Percentiles rank a stretch among this genome's conserved stretches.
These are phyloP conservation scores for Juglanconis sp. DNA, from an alignment of 2,329 filamentous ascomycete genomes.

Conservation along the genomic window DNA sequence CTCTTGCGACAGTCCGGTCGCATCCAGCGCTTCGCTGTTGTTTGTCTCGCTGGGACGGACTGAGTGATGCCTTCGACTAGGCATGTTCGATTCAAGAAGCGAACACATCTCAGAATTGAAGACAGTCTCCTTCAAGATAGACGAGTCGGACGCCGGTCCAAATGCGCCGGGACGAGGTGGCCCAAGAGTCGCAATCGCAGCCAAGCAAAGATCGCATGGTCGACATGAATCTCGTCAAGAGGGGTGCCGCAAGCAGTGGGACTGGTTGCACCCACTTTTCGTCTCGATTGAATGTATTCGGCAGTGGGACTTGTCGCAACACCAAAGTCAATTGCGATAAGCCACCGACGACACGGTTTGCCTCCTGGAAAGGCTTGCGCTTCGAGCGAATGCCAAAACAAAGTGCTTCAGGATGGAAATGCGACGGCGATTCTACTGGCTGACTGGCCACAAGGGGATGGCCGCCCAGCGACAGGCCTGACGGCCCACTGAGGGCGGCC, in stretches of 20 bases:
- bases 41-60: not conserved
- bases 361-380: not conserved
- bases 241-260: slow-evolving; percentile 7
- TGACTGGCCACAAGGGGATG: slow-evolving; percentile 2
- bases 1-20: slow-evolving; percentile 10
- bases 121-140: not conserved
- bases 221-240: slow-evolving; percentile 7
- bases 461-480: not conserved
- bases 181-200: not conserved
- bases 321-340: not conserved
- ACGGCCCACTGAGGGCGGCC: not conserved
- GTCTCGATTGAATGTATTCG: slow-evolving; percentile 4
- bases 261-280: slow-evolving; percentile 5
- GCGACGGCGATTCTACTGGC: slow-evolving; percentile 25
- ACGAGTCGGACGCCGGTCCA: too few relatives aligned
- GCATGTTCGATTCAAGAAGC: not conserved
- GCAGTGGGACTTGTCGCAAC: not conserved
- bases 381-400: slow-evolving; percentile 22
- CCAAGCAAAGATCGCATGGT: slow-evolving; percentile 1
- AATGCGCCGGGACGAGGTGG: not conserved
- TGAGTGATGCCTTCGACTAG: too few relatives aligned
- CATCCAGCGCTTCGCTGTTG: slow-evolving; percentile 13
- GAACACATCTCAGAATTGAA: not conserved
- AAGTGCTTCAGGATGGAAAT: slow-evolving; percentile 22
- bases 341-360: not conserved